Percentiles rank a stretch among this genome's conserved stretches.
These are phyloP conservation scores for Skeletonema costatum DNA, from an alignment of 108 stramenopile genomes.

Conservation along the genomic window DNA sequence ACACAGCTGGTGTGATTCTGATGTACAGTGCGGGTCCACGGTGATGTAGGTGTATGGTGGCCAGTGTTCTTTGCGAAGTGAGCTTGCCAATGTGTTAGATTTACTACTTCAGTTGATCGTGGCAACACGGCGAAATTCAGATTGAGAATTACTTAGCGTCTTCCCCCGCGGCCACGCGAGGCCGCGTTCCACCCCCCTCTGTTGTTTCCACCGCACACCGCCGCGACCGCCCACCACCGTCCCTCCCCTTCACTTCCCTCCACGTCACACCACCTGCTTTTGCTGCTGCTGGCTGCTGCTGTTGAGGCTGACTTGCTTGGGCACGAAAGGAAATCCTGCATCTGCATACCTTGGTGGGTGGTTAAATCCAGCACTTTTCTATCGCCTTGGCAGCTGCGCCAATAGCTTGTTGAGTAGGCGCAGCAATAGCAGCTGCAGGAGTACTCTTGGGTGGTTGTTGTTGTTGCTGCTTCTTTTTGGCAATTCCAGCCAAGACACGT, in stretches of 20 bases:
- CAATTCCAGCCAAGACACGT: neutral
- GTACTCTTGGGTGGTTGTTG: slow-evolving; percentile 1
- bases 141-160: neutral
- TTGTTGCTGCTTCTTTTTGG: slow-evolving; percentile 5
- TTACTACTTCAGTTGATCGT: neutral
- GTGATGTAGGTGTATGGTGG: neutral
- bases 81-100: neutral
- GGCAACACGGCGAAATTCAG: no score
- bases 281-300: neutral
- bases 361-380: slow-evolving; percentile 65
- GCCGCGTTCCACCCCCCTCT: slow-evolving; percentile 13
- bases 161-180: slow-evolving; percentile 14
- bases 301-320: slow-evolving; percentile 27
- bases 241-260: neutral
- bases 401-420: slow-evolving; percentile 58
- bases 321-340: slow-evolving; percentile 81
- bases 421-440: slow-evolving; percentile 3
- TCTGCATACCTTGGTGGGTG: slow-evolving; percentile 75
- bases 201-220: slow-evolving; percentile 14
- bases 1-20: neutral
- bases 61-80: neutral
- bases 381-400: slow-evolving; percentile 74
- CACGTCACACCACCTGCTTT: neutral
- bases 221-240: neutral
- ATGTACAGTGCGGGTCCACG: neutral